These are phyloP conservation scores for Rhizopogon parksii DNA, from an alignment of 1,284 basidiomycete species.

Conservation along the genomic window DNA sequence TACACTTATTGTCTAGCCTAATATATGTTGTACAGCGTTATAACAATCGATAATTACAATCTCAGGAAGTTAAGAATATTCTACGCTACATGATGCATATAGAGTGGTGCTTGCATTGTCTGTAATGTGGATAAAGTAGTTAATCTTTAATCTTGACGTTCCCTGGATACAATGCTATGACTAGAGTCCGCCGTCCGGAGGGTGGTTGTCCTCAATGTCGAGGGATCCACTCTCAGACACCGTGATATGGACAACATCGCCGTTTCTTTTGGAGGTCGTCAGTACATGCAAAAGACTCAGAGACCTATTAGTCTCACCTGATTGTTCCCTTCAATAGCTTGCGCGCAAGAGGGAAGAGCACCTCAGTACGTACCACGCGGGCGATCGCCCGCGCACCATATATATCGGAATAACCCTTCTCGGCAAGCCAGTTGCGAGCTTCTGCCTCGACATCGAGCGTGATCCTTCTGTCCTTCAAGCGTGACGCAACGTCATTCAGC, in stretches of 20 bases:
- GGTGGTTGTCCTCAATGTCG: slow-evolving; percentile 30
- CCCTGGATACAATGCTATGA: background rate
- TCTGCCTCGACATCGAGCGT: slow-evolving; percentile 61
- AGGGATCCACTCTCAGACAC: slow-evolving; percentile 14
- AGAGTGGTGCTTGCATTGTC: slow-evolving; percentile 4
- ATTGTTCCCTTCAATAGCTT: slow-evolving; percentile 71
- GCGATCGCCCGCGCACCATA: slow-evolving; percentile 86
- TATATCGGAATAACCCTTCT: slow-evolving; percentile 76
- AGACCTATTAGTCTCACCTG: slow-evolving; percentile 38
- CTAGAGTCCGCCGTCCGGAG: slow-evolving; percentile 14
- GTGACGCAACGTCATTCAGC: slow-evolving; percentile 63
- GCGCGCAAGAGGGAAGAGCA: slow-evolving; percentile 73
- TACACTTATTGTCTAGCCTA: too few relatives aligned
- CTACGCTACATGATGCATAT: slow-evolving; percentile 1
- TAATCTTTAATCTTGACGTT: background rate
- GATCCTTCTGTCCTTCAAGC: slow-evolving; percentile 64
- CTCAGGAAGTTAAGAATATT: too few relatives aligned
- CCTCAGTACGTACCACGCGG: slow-evolving; percentile 70
- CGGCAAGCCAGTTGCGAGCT: slow-evolving; percentile 69
- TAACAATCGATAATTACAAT: background rate
- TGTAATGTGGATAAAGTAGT: background rate
- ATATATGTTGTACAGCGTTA: too few relatives aligned
- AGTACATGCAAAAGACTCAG: background rate
- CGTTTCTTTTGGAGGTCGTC: slow-evolving; percentile 22
- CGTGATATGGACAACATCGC: slow-evolving; percentile 25